Percentiles rank a stretch among this genome's conserved stretches.
phyloP scores from a whole-genome alignment of 2,329 filamentous ascomycete genomes.

The Fusarium succisae region DNA sequence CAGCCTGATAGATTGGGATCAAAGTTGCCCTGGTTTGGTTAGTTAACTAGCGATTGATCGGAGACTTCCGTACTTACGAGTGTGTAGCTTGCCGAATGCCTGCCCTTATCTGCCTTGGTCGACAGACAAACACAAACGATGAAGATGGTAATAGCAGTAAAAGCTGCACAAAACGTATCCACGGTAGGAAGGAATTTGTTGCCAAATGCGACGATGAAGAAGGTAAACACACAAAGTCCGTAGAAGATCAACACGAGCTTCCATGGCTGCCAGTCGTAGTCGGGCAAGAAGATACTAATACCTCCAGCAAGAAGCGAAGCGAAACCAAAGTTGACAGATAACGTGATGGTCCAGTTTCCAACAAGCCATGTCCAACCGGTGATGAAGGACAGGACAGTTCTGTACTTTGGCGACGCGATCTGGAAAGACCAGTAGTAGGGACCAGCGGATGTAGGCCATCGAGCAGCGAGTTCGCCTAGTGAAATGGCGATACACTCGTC shows the following conservation, averaged over 20 bases:
- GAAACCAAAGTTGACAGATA: slow-evolving; percentile 75
- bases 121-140: slow-evolving; percentile 66
- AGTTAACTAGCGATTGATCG: not conserved
- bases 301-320: slow-evolving; percentile 74
- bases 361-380: slow-evolving; percentile 79
- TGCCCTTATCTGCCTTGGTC: slow-evolving; percentile 67
- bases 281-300: slow-evolving; percentile 69
- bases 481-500: slow-evolving; percentile 76
- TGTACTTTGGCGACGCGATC: slow-evolving; percentile 67
- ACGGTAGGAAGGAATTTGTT: slow-evolving; percentile 67
- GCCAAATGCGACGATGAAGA: slow-evolving; percentile 73
- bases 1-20: slow-evolving; percentile 74
- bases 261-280: slow-evolving; percentile 69
- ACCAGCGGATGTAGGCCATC: slow-evolving; percentile 68
- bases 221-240: slow-evolving; percentile 69
- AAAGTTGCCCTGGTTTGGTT: slow-evolving; percentile 65
- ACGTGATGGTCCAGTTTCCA: slow-evolving; percentile 75
- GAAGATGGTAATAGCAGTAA: slow-evolving; percentile 74
- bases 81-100: slow-evolving; percentile 59
- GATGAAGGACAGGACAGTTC: slow-evolving; percentile 73
- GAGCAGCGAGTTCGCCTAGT: slow-evolving; percentile 76
- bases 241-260: slow-evolving; percentile 80
- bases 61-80: slow-evolving; percentile 14
- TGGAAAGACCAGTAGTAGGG: slow-evolving; percentile 80
- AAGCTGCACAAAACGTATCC: slow-evolving; percentile 76